phyloP scores from a whole-genome alignment of 352 stramenopile species.

The Phytophthora aleatoria region DNA sequence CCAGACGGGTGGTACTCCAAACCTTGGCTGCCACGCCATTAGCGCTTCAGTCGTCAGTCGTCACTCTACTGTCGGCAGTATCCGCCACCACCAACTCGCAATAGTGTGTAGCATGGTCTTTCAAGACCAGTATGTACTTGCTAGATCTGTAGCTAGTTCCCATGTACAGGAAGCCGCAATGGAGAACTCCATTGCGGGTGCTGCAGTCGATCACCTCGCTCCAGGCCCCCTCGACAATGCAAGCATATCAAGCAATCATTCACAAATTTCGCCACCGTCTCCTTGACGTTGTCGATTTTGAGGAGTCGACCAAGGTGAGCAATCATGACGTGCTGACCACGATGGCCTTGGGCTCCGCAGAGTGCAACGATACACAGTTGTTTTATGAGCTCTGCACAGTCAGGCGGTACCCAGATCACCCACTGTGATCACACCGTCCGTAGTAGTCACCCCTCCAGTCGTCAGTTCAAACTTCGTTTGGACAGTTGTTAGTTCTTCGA shows the following conservation, averaged over 20 bases:
- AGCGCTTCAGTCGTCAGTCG: constrained; percentile 20
- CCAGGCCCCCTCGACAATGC: constrained; percentile 1
- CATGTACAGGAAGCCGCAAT: background rate
- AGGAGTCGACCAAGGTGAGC: background rate
- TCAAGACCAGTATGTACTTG: background rate
- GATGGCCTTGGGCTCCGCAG: constrained; percentile 5
- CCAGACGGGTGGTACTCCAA: constrained; percentile 22
- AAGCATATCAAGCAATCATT: background rate
- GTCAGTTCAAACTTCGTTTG: background rate
- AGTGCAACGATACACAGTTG: background rate
- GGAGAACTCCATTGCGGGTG: background rate
- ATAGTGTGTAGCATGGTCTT: background rate
- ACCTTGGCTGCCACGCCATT: constrained; percentile 26
- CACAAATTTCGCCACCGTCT: background rate
- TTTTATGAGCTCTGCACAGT: background rate
- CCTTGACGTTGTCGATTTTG: background rate
- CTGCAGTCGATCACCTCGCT: background rate
- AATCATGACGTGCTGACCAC: background rate
- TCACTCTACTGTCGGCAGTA: background rate
- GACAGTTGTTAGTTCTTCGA: background rate
- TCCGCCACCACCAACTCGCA: background rate
- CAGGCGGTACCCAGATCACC: background rate
- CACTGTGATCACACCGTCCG: background rate
- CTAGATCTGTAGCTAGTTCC: background rate
- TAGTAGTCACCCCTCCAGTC: background rate